Conservation (phyloP, 1,139 yeast species). For the Spathaspora jeffriesii region DNA sequence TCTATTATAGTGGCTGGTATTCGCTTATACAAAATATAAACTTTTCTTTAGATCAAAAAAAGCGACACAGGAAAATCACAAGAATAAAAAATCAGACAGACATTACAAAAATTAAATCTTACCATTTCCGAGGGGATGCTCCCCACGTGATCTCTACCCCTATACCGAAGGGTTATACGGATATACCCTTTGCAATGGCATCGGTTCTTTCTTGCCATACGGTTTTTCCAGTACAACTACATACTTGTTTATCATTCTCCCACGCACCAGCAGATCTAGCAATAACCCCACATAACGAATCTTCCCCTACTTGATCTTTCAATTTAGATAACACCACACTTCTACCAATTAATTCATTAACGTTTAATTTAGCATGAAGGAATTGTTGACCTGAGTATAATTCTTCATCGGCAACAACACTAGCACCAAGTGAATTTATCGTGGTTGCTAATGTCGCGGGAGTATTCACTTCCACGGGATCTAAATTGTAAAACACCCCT, state of each 20-base stretch:
- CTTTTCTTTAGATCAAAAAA: not conserved
- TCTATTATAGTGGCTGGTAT: not conserved
- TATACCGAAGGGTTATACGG: constrained; percentile 11
- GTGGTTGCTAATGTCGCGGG: constrained; percentile 34
- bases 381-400: constrained; percentile 64
- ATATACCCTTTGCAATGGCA: constrained; percentile 59
- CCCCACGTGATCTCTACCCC: not conserved
- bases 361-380: constrained; percentile 55
- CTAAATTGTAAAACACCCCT: constrained; percentile 42
- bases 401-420: constrained; percentile 16
- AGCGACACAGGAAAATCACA: not conserved
- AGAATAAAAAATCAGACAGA: not conserved
- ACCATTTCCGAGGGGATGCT: not conserved
- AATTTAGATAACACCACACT: constrained; percentile 62
- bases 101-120: not conserved
- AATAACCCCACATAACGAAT: constrained; percentile 77
- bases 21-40: not conserved
- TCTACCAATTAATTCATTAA: constrained; percentile 77
- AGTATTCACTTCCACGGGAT: constrained; percentile 44
- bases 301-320: constrained; percentile 36
- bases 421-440: constrained; percentile 40
- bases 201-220: constrained; percentile 93
- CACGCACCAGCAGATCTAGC: constrained; percentile 97
- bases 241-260: constrained; percentile 93
- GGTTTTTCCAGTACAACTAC: constrained; percentile 94